phyloP scores from a whole-genome alignment of 1,284 basidiomycete species.

The Boletellus dicymbophilus region DNA sequence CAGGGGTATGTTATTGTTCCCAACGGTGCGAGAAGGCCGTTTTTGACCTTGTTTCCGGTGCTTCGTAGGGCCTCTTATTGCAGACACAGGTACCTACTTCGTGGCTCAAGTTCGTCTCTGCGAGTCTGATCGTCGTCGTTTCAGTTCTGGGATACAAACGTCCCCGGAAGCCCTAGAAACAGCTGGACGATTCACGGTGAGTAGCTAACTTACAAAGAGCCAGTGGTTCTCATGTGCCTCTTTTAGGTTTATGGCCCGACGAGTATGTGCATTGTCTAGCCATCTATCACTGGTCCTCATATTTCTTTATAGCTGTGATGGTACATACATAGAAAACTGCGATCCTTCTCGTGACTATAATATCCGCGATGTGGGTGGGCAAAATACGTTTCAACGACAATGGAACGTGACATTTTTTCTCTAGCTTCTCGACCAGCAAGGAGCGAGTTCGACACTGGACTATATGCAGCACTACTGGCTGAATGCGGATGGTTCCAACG shows the following conservation, averaged over 20 bases:
- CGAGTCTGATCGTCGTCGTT: constrained; percentile 1
- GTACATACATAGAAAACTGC: constrained; percentile 62
- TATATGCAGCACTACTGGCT: constrained; percentile 75
- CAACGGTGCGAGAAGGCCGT: too few species aligned
- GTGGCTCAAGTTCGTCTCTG: neutral
- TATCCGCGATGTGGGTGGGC: constrained; percentile 45
- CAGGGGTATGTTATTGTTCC: constrained; percentile 38
- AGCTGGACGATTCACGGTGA: constrained; percentile 79
- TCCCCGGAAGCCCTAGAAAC: constrained; percentile 60
- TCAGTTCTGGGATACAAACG: constrained; percentile 67
- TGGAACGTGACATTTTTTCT: neutral
- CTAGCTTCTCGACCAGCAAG: constrained; percentile 61
- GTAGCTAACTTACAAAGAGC: constrained; percentile 14
- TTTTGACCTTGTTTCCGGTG: constrained; percentile 1
- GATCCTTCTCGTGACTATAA: constrained; percentile 63
- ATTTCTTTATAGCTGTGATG: constrained; percentile 57
- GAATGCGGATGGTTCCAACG: constrained; percentile 61
- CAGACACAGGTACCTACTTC: constrained; percentile 55
- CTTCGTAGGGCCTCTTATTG: constrained; percentile 55
- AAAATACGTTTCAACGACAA: too few species aligned
- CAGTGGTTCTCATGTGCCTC: constrained; percentile 4
- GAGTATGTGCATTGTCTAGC: constrained; percentile 43
- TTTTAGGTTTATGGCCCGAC: constrained; percentile 70
- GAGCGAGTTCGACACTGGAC: constrained; percentile 56
- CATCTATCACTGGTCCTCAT: neutral